Evolutionary conservation across 139 green algal species (phyloP).

Genomic region (Asterochloris erici): DNA sequence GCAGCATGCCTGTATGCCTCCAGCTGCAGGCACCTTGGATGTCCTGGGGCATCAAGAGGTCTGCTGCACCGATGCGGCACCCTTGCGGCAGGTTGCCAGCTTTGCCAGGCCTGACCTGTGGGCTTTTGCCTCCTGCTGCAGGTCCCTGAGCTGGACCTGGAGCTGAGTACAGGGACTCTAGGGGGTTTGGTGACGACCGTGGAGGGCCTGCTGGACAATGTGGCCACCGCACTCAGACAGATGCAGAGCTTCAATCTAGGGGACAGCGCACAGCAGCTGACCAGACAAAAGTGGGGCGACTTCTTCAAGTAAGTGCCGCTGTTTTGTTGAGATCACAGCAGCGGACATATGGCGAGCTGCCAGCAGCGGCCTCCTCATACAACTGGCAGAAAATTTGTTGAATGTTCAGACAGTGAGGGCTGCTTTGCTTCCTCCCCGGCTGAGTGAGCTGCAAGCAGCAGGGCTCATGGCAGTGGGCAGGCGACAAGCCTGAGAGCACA

Average conservation of each 20-base stretch:
- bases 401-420: too few relatives aligned
- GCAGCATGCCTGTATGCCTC: too few relatives aligned
- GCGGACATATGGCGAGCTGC: conserved; percentile 10
- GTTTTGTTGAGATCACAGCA: neutral
- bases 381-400: conserved; percentile 17
- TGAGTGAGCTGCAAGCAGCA: too few relatives aligned
- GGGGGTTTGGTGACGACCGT: conserved; percentile 64
- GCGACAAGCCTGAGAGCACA: too few relatives aligned
- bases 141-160: conserved; percentile 60
- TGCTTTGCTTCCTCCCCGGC: too few relatives aligned
- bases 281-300: neutral
- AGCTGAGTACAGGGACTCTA: conserved; percentile 48
- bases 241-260: conserved; percentile 46
- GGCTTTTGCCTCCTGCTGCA: neutral
- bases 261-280: conserved; percentile 30
- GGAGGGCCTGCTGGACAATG: conserved; percentile 38
- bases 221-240: neutral
- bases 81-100: too few relatives aligned
- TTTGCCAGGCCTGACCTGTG: too few relatives aligned
- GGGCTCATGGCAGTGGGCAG: too few relatives aligned
- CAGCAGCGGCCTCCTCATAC: neutral
- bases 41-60: too few relatives aligned
- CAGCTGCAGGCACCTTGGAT: too few relatives aligned
- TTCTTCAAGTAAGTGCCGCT: neutral
- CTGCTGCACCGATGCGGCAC: too few relatives aligned